Conservation (phyloP, 441 rosid species). For the Pelargonium citronellum region DNA sequence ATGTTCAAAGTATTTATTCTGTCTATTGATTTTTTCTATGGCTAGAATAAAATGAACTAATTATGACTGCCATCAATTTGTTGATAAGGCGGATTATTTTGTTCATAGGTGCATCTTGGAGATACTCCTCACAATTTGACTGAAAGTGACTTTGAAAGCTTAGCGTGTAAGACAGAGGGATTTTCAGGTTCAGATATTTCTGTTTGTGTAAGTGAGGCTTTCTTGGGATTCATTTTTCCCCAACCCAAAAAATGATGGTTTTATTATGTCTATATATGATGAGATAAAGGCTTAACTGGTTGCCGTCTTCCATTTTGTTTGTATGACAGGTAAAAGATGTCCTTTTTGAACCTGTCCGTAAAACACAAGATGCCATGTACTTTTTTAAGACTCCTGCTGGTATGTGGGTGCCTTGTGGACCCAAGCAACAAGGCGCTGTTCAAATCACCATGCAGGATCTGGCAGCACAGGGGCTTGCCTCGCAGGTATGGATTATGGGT, state of each 20-base stretch:
- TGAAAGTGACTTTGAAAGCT: slow-evolving; percentile 85
- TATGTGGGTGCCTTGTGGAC: slow-evolving; percentile 96
- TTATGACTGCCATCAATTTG: not conserved
- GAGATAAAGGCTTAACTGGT: not conserved
- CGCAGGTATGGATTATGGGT: slow-evolving; percentile 40
- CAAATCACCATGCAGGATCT: slow-evolving; percentile 89
- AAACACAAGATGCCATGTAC: slow-evolving; percentile 98
- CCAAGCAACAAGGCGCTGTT: slow-evolving; percentile 79
- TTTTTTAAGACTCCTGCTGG: slow-evolving; percentile 57
- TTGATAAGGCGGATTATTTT: slow-evolving; percentile 3
- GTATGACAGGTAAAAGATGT: slow-evolving; percentile 81
- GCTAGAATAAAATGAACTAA: not conserved
- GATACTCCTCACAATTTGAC: slow-evolving; percentile 93
- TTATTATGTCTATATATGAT: not conserved
- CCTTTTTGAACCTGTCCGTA: slow-evolving; percentile 93
- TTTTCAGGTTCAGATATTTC: slow-evolving; percentile 96
- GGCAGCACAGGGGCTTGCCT: slow-evolving; percentile 72
- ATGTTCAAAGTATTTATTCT: slow-evolving; percentile 74
- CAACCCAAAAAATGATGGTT: too few relatives aligned
- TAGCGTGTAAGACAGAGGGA: slow-evolving; percentile 79
- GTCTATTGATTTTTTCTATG: slow-evolving; percentile 1
- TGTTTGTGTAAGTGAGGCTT: slow-evolving; percentile 73
- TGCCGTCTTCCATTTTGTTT: not conserved
- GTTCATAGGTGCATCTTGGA: slow-evolving; percentile 83
- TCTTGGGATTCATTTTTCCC: not conserved